A percentile compares a stretch with the other conserved stretches of the same genome.
phyloP scores from a whole-genome alignment of 345 rosid species.

The Streptanthus diversifolius region DNA sequence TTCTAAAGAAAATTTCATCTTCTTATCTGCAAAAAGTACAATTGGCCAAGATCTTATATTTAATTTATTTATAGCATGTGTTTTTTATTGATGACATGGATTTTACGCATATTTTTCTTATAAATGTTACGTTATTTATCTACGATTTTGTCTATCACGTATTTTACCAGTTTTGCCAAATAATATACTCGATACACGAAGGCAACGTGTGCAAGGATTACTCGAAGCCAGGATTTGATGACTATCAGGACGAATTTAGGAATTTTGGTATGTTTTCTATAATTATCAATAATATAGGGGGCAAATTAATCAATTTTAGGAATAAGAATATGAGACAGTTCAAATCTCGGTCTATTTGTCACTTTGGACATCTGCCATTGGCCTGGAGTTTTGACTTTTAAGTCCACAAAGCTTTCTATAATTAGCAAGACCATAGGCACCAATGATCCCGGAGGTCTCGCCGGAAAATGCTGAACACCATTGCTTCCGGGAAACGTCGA shows the following conservation, averaged over 20 bases:
- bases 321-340: neutral
- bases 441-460: neutral
- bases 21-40: neutral
- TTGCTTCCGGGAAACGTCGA: neutral
- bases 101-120: too few relatives aligned
- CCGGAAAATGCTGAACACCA: constrained; percentile 13
- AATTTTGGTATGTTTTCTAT: neutral
- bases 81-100: too few relatives aligned
- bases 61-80: too few relatives aligned
- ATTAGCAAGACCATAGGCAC: constrained; percentile 3
- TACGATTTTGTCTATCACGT: too few relatives aligned
- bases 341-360: neutral
- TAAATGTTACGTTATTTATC: too few relatives aligned
- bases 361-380: neutral
- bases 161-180: too few relatives aligned
- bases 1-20: neutral
- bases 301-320: neutral
- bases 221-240: too few relatives aligned
- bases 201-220: too few relatives aligned
- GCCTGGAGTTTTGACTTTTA: neutral
- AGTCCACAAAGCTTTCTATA: constrained; percentile 11
- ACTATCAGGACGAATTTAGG: neutral
- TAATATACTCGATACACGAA: too few relatives aligned
- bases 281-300: neutral
- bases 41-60: neutral